Evolutionary conservation across 164 flowering plant genomes (phyloP).

Genomic region (Platanus orientalis): DNA sequence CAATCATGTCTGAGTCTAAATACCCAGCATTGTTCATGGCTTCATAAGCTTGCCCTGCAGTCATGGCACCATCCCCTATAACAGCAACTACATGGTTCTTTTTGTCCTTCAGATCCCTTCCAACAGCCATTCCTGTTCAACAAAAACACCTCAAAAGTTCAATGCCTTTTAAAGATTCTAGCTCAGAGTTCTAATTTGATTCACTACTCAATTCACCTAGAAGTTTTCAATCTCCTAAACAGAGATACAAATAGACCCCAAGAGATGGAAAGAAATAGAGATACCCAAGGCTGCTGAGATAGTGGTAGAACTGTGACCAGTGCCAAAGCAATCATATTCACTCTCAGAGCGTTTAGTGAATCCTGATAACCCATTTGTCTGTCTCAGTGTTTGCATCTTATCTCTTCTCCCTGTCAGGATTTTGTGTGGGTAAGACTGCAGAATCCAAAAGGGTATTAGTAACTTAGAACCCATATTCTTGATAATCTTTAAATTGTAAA

Average conservation of each 20-base stretch:
- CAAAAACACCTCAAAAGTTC: constrained; percentile 10
- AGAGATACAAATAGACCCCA: neutral
- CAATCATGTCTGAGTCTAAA: constrained; percentile 92
- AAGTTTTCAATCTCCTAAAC: neutral
- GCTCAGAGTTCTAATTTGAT: neutral
- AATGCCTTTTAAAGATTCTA: neutral
- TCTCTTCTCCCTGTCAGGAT: constrained; percentile 89
- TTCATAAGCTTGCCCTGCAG: constrained; percentile 99
- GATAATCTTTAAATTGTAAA: neutral
- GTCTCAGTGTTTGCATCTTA: constrained; percentile 80
- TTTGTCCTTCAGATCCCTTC: constrained; percentile 83
- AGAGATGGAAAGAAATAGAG: neutral
- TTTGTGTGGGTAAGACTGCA: constrained; percentile 92
- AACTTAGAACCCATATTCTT: neutral
- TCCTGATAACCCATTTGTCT: constrained; percentile 83
- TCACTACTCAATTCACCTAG: neutral
- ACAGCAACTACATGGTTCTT: constrained; percentile 80
- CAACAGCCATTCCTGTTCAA: constrained; percentile 92
- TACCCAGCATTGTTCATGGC: constrained; percentile 99
- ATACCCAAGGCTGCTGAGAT: constrained; percentile 95
- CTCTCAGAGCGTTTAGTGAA: constrained; percentile 93
- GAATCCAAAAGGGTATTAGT: constrained; percentile 6
- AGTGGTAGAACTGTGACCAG: constrained; percentile 95
- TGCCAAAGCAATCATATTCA: constrained; percentile 85
- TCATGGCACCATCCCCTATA: constrained; percentile 99